A percentile compares a stretch with the other conserved stretches of the same genome.
phyloP scores from a whole-genome alignment of 1,139 yeast species.

The Geotrichum candidum region DNA sequence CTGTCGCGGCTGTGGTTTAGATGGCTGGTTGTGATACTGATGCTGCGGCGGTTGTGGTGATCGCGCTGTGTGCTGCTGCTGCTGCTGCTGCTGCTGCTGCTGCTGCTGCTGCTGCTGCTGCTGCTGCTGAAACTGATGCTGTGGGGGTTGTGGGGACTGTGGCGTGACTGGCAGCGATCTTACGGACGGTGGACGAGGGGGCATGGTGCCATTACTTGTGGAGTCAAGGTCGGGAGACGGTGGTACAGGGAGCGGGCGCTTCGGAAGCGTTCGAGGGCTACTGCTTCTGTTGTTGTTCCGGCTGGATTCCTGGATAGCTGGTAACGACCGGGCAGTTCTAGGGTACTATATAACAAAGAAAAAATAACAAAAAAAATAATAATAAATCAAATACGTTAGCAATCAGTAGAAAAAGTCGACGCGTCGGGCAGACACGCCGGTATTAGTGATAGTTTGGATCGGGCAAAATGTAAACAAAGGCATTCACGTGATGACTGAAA shows the following conservation, averaged over 20 bases:
- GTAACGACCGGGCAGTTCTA: neutral
- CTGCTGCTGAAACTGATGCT: neutral
- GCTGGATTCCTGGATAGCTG: neutral
- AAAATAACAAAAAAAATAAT: neutral
- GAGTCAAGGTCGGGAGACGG: neutral
- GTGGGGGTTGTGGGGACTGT: constrained; percentile 2
- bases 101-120: neutral
- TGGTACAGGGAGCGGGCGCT: neutral
- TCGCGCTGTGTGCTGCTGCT: neutral
- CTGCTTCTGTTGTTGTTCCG: neutral
- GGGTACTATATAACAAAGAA: neutral
- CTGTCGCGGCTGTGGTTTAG: neutral
- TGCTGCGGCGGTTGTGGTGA: constrained; percentile 2
- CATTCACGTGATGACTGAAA: neutral
- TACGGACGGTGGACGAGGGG: constrained; percentile 13
- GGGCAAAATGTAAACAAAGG: neutral
- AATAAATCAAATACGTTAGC: neutral
- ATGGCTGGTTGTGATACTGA: neutral
- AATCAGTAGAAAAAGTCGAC: neutral
- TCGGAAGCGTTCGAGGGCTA: neutral
- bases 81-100: neutral
- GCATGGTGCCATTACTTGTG: constrained; percentile 7
- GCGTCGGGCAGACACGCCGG: too few relatives aligned
- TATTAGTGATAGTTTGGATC: neutral
- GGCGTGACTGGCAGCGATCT: constrained; percentile 1